phyloP scores from a whole-genome alignment of 2,329 filamentous ascomycete species.

The Apiospora koreana region DNA sequence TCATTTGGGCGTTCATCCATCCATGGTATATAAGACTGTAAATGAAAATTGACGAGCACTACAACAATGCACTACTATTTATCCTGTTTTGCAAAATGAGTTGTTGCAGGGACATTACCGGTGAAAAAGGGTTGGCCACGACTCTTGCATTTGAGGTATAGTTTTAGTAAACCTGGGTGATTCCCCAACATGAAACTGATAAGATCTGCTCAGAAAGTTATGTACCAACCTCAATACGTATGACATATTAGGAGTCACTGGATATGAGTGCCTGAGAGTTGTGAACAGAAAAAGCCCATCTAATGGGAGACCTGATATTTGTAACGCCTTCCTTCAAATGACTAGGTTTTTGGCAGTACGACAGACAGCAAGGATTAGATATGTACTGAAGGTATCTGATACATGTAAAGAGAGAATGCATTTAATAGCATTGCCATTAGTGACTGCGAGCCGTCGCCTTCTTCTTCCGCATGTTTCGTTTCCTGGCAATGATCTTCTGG shows the following conservation, averaged over 20 bases:
- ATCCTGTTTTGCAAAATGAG: too few relatives aligned
- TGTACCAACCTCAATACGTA: too few relatives aligned
- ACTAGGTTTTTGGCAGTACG: neutral
- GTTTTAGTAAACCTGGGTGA: neutral
- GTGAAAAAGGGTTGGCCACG: too few relatives aligned
- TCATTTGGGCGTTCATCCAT: neutral
- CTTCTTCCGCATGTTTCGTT: constrained; percentile 77
- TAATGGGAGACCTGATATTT: neutral
- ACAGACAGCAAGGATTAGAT: neutral
- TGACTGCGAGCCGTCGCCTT: constrained; percentile 41
- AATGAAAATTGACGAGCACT: too few relatives aligned
- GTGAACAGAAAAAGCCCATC: neutral
- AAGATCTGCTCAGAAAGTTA: too few relatives aligned
- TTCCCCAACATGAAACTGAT: too few relatives aligned
- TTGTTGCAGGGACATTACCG: too few relatives aligned
- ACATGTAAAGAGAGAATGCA: neutral
- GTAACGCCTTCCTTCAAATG: neutral
- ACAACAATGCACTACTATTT: too few relatives aligned
- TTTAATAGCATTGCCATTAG: neutral
- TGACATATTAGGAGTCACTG: too few relatives aligned
- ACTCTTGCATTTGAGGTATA: too few relatives aligned
- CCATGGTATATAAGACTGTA: neutral
- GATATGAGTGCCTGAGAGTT: neutral
- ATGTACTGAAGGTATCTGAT: neutral
- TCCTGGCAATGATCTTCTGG: constrained; percentile 83